Evolutionary conservation across 257 asterid genomes (phyloP), one percentile per base, ranked within the genome.

Genomic region (Ajuga chamaepitys): DNA sequence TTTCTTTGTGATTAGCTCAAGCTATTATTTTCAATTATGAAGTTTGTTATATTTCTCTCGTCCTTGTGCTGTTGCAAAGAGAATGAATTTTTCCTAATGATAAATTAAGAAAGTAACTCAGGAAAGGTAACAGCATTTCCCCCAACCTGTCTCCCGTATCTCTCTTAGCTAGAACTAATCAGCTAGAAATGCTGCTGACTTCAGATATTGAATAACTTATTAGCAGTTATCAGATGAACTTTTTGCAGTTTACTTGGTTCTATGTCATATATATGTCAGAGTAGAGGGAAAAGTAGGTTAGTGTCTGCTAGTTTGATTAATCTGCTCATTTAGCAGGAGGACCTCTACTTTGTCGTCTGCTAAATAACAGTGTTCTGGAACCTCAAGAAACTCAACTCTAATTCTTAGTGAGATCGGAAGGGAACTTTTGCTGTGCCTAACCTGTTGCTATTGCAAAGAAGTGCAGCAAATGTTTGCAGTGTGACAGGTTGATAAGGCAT

Each of bases 1-100:
- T 68, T 52, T 20, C 41, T 22, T 45, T 47, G 21, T 61, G 56
- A 52, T 77, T 68, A 30, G 50, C 30, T 38, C 51, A 47, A 77
- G 59, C 47, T 67, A 20, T 50, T 40, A 40, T 40, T 57, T 40
- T 53, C n/a, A 0, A 6, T 16, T 51, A 22, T 72, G 58, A 58
- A 53, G 30, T 35, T 25, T 46, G 11, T 66, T 74, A 4, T 44
- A 58, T 58, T 25, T n/a, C 44, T 25, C 40, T 37, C 18, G 14
- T 24, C 68, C 44, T 48, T 14, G 11, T 40, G 28, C 28, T n/a
- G 54, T 46, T 24, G 55, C 68, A 32, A 38, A 57, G 54, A 56
- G 65, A 25, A 58, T 37, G 20, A 28, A 38, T 6, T 10, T 63
- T 53, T 69, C 47, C 28, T 37, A 47, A 40, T 9, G 50, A 38